Base-by-base conservation (phyloP, 2,329 filamentous ascomycete genomes). In the Epichloe coenophiala region DNA sequence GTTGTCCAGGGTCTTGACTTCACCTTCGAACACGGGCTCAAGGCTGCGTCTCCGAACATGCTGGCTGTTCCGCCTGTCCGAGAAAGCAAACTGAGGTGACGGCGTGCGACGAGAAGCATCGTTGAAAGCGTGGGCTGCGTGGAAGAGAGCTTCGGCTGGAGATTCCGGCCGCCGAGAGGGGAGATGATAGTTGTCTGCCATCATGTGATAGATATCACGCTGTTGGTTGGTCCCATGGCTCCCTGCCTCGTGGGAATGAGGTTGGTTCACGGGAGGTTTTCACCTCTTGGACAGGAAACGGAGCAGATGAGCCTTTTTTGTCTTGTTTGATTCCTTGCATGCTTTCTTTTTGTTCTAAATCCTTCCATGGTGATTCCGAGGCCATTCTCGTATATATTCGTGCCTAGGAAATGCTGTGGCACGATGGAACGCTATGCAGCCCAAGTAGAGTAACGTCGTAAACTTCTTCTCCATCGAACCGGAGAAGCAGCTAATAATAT, bases 11-110 rank as follows among this genome's bases (percentile, higher is more conserved):
- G 6, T 31, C 31, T 27, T 52, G 36, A 42, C 37, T 37, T 51
- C 47, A 5, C 48, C 41, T 21, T 51, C 48, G 3, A 53, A 40
- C 11, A 52, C 50, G n/a, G 50, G 50, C 37, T 52, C 50, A 31
- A 52, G 38, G 31, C 38, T 49, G 15, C 47, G 46, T 43, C 42
- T 45, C 15, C 50, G 41, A 27, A 43, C 39, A n/a, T 49, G 36
- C 2, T 52, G 47, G 17, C 42, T 41, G 19, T 33, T 46, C 9
- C 50, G 46, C 17, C 38, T 52, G 3, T 52, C 51, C 5, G 48
- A 17, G 21, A 44, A 48, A 3, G 41, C 21, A 46, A 45, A 13
- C 45, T 53, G 21, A 11, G 51, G 51, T 8, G 48, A 53, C 13
- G 48, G 48, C n/a, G 45, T 36, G 21, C 45, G 51, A 12, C 45